Base-by-base conservation (phyloP, 768 basidiomycete species). In the Leccinum obscurum region DNA sequence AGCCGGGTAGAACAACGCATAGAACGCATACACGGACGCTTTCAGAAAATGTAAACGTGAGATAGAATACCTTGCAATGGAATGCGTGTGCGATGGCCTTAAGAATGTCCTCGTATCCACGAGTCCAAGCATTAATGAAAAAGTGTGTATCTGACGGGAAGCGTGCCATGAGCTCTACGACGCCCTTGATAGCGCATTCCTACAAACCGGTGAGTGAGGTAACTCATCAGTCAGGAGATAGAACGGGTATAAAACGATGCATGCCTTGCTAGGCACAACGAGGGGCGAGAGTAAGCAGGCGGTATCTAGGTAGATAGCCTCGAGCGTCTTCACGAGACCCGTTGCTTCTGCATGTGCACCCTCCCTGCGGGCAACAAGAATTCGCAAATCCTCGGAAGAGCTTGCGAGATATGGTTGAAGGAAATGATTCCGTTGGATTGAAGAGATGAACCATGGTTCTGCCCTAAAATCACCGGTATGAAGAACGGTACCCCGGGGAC, bases 401-500 rank as follows among this genome's bases (percentile, higher is more conserved):
- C 54, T 56, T 17, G 82, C 77, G 8, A 96, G 70, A 66, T 92
- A 97, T 8, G 84, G 83, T 61, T 86, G 83, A 14, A 97, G 77
- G 64, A 83, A 83, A 0, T 89, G 88, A 66, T 93, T 92, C 26
- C 83, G 83, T 26, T 72, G 75, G 1, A 98, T 73, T 3, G 81
- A 80, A 8, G 89, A 81, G 24, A 98, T 71, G 66, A 92, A 90
- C 80, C 85, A 87, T 1, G 86, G 83, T 70, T 99, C 96, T 1
- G 92, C 92, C 37, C 96, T 85, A 57, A 98, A 81, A 72, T 99
- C 96, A 35, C 96, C 96, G 0, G 96, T 98, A 68, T 97, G 94
- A 10, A 99, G 83, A 30, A 98, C 78, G 0, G 92, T 80, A 8
- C 88, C 85, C 57, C 80, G 72, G 4, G 78, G 58, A 17, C 90